Percentiles rank a stretch among this genome's conserved stretches.
Evolutionary conservation across 768 basidiomycete genomes (phyloP).

Genomic region (Boletus pseudopeckii): DNA sequence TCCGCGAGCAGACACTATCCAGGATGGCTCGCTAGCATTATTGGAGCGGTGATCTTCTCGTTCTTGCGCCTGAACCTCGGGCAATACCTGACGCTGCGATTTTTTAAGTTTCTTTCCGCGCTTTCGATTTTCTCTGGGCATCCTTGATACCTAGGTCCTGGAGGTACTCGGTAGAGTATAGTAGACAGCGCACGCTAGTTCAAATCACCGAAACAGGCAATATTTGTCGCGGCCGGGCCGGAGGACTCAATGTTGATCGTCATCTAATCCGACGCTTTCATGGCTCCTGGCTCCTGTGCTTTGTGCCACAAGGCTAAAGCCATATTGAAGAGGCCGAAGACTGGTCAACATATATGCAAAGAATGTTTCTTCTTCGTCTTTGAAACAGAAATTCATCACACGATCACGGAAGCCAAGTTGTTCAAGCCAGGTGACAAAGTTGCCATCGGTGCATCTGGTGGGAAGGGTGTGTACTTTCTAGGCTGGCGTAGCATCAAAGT

Average conservation of each 20-base stretch:
- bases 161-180: too few relatives aligned
- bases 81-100: conserved; percentile 23
- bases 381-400: conserved; percentile 97
- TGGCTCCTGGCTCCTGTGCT: conserved; percentile 80
- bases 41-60: conserved; percentile 1
- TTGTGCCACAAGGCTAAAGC: conserved; percentile 75
- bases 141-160: conserved; percentile 23
- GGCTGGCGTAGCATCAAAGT: not conserved
- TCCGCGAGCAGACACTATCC: conserved; percentile 54
- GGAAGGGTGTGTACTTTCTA: conserved; percentile 67
- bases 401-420: conserved; percentile 76
- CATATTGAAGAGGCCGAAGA: conserved; percentile 93
- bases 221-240: too few relatives aligned
- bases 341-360: conserved; percentile 95
- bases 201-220: conserved; percentile 15
- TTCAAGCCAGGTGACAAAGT: conserved; percentile 90
- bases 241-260: not conserved
- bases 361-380: conserved; percentile 96
- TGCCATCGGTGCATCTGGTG: conserved; percentile 97
- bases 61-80: not conserved
- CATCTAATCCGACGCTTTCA: conserved; percentile 27
- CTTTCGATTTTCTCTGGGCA: conserved; percentile 76
- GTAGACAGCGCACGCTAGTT: not conserved
- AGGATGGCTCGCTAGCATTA: conserved; percentile 53
- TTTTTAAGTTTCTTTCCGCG: conserved; percentile 76